Conservation (phyloP, 208 protist species). For the Acanthamoeba triangularis region DNA sequence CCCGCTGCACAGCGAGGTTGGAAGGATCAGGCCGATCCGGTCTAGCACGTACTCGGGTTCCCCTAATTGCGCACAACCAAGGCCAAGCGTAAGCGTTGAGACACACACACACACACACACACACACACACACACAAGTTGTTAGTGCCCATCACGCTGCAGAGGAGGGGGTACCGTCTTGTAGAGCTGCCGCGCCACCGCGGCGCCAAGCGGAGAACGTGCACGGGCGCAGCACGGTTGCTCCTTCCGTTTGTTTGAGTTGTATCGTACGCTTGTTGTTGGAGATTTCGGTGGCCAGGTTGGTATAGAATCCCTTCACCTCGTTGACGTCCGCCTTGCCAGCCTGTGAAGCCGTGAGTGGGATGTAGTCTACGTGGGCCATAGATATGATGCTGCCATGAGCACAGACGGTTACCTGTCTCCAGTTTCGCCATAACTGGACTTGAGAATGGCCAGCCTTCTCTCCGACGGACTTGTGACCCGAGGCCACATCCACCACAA, state of each 20-base stretch:
- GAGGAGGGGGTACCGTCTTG: no score
- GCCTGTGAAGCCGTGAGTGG: not conserved
- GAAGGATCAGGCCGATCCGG: constrained; percentile 71
- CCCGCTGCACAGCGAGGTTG: constrained; percentile 69
- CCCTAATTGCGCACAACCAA: not conserved
- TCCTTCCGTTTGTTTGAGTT: not conserved
- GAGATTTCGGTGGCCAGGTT: not conserved
- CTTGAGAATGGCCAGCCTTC: constrained; percentile 75
- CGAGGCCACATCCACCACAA: not conserved
- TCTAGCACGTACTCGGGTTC: not conserved
- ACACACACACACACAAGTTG: no score
- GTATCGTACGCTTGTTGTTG: not conserved
- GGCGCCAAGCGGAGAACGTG: not conserved
- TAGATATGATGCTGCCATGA: not conserved
- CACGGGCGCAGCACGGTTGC: not conserved
- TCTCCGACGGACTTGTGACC: constrained; percentile 68
- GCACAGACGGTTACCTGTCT: not conserved
- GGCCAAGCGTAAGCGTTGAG: no score
- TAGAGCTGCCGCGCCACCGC: not conserved
- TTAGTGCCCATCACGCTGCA: no score
- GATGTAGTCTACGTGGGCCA: not conserved
- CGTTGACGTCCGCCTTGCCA: not conserved
- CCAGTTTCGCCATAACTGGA: constrained; percentile 85
- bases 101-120: not conserved
- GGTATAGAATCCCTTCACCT: not conserved